Percentiles rank a stretch among this genome's conserved stretches.
These are phyloP conservation scores for Lachnellula occidentalis DNA, from an alignment of 2,329 filamentous ascomycete species.

Conservation along the genomic window DNA sequence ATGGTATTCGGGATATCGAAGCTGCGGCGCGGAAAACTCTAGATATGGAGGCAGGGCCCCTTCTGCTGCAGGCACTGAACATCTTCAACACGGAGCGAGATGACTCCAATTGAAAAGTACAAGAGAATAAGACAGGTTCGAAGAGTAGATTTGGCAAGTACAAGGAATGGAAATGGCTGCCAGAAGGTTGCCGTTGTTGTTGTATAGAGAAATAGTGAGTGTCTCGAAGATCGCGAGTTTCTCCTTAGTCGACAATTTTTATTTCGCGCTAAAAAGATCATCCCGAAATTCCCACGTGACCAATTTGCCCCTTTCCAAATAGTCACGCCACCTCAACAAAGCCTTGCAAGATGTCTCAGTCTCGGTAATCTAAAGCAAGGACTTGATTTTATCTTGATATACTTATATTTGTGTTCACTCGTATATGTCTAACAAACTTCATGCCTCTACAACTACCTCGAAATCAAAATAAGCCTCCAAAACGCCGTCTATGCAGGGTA, in stretches of 20 bases:
- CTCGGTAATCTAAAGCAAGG: no score
- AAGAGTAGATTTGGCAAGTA: slow-evolving; percentile 7
- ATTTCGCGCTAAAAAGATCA: background rate
- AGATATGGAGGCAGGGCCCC: slow-evolving; percentile 30
- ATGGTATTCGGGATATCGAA: slow-evolving; percentile 22
- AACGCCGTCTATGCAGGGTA: background rate
- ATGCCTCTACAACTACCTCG: no score
- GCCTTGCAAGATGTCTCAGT: no score
- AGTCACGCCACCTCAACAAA: background rate
- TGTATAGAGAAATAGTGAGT: background rate
- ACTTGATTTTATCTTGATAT: no score
- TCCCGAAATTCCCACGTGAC: background rate
- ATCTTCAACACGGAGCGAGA: slow-evolving; percentile 18
- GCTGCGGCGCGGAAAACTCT: slow-evolving; percentile 22
- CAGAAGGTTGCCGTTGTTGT: slow-evolving; percentile 1
- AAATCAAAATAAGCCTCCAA: background rate
- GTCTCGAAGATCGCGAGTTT: background rate
- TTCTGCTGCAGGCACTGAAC: slow-evolving; percentile 28
- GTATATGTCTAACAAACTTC: no score
- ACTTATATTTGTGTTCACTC: no score
- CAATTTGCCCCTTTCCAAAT: background rate
- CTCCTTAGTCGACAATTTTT: background rate
- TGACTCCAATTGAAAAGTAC: slow-evolving; percentile 7
- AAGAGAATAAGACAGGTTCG: slow-evolving; percentile 11
- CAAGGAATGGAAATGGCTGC: slow-evolving; percentile 12